phyloP scores from a whole-genome alignment of 768 basidiomycete genomes.

The Boletus tomentosulus region DNA sequence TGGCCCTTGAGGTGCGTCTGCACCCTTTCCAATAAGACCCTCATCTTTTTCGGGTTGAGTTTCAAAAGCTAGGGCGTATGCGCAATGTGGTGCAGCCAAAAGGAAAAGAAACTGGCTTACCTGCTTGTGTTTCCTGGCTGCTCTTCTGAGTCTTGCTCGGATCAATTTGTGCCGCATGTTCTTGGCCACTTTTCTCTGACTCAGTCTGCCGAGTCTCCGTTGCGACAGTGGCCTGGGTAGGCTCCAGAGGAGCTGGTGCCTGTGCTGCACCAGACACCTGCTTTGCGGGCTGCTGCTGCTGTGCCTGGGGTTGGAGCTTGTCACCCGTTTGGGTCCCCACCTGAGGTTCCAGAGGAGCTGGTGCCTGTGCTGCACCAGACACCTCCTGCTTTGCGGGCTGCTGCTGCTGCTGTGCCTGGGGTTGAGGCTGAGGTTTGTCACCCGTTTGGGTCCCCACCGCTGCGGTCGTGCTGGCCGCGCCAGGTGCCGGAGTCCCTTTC shows the following conservation, averaged over 20 bases:
- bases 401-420: neutral
- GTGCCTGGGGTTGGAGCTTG: neutral
- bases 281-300: neutral
- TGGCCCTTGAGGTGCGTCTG: slow-evolving; percentile 3
- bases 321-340: neutral
- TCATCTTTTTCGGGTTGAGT: neutral
- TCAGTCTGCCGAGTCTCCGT: neutral
- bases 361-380: neutral
- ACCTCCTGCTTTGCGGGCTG: neutral
- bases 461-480: neutral
- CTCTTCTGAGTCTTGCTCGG: neutral
- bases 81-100: neutral
- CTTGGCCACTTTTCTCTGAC: neutral
- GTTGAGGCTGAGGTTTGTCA: neutral
- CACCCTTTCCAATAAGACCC: neutral
- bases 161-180: neutral
- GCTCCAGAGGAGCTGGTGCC: neutral
- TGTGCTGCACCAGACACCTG: neutral
- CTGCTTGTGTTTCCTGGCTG: neutral
- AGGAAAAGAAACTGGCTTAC: neutral
- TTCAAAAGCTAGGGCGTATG: neutral
- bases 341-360: neutral
- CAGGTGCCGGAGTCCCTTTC: slow-evolving; percentile 10
- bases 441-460: neutral
- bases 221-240: neutral